Evolutionary conservation across 371 early-diverging fungal species (phyloP).

Genomic region (Neoconidiobolus thromboides): DNA sequence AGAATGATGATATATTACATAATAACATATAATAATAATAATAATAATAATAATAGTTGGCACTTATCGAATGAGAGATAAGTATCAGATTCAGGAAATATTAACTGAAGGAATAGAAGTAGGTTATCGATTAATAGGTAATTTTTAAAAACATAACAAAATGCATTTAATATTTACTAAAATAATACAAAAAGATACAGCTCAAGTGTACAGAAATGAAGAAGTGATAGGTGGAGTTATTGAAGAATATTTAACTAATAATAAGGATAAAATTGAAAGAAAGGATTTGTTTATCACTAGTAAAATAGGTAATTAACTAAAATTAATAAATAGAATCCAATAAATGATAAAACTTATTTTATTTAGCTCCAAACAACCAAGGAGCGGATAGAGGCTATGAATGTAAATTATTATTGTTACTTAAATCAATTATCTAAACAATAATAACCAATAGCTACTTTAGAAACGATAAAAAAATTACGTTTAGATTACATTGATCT

Average conservation of each 20-base stretch:
- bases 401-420: conserved; percentile 16
- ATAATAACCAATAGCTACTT: conserved; percentile 21
- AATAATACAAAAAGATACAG: conserved; percentile 25
- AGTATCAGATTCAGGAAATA: conserved; percentile 20
- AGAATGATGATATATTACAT: background rate
- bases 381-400: conserved; percentile 43
- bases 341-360: background rate
- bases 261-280: conserved; percentile 33
- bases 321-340: background rate
- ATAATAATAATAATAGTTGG: conserved; percentile 25
- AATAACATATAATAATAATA: background rate
- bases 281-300: conserved; percentile 83
- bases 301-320: conserved; percentile 47
- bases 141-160: background rate
- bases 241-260: conserved; percentile 30
- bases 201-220: conserved; percentile 76
- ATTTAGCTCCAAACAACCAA: conserved; percentile 54
- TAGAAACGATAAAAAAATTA: conserved; percentile 33
- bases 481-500: conserved; percentile 59
- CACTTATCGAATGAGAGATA: conserved; percentile 40
- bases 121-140: conserved; percentile 57
- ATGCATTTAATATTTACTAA: background rate
- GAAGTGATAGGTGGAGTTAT: conserved; percentile 49
- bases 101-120: conserved; percentile 30
- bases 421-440: background rate